A percentile compares a stretch with the other conserved stretches of the same genome.
Evolutionary conservation across 2,329 filamentous ascomycete genomes (phyloP).

Genomic region (Sporothrix pseudoabietina): DNA sequence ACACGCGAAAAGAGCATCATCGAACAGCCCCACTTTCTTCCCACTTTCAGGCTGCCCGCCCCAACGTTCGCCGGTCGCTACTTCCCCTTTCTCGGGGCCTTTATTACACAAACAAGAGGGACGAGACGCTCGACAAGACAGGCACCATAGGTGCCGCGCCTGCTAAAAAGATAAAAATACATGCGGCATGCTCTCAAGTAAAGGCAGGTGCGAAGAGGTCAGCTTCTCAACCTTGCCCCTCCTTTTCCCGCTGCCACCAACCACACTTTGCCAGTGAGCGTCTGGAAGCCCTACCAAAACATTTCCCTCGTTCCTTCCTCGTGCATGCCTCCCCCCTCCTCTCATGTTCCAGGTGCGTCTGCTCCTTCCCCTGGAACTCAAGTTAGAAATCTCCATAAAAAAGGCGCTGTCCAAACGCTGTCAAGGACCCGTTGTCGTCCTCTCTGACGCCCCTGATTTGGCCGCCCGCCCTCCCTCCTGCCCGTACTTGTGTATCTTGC

Average conservation of each 20-base stretch:
- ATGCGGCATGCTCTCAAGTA: neutral
- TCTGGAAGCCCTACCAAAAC: neutral
- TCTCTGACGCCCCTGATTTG: neutral
- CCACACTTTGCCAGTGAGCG: neutral
- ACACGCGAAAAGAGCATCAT: slow-evolving; percentile 10
- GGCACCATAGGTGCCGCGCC: neutral
- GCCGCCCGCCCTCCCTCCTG: neutral
- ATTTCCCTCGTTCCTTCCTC: slow-evolving; percentile 22
- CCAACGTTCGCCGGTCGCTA: neutral
- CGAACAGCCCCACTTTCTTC: slow-evolving; percentile 16
- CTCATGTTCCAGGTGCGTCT: slow-evolving; percentile 5
- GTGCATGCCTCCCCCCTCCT: neutral
- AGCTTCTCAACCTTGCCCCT: slow-evolving; percentile 22
- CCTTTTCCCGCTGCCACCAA: slow-evolving; percentile 27
- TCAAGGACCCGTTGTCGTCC: neutral
- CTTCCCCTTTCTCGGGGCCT: neutral
- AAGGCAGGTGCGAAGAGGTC: neutral
- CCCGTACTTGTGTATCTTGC: neutral
- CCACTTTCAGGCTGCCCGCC: slow-evolving; percentile 17
- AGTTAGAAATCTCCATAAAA: neutral
- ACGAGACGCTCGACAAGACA: neutral
- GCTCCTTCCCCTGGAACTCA: neutral
- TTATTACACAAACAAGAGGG: neutral
- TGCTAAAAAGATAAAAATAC: slow-evolving; percentile 18
- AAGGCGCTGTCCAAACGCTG: neutral